These are phyloP conservation scores for Aureobasidium sp. DNA, from an alignment of 2,329 filamentous ascomycete genomes.

Conservation along the genomic window DNA sequence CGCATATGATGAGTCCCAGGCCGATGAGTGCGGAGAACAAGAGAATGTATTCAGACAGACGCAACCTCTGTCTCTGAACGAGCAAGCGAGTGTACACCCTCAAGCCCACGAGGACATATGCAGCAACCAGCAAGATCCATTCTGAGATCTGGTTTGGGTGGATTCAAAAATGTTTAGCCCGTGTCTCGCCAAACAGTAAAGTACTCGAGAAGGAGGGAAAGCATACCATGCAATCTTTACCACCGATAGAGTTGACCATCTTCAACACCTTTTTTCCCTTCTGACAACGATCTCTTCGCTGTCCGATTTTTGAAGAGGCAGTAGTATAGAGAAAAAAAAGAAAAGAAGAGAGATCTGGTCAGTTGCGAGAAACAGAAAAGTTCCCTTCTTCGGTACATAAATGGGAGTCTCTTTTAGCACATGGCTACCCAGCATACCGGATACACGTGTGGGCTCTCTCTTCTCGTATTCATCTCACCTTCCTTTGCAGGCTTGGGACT, in stretches of 20 bases:
- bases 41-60: constrained; percentile 28
- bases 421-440: not conserved
- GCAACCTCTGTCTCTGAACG: constrained; percentile 27
- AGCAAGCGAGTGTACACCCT: constrained; percentile 32
- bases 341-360: not conserved
- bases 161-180: too few relatives aligned
- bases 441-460: too few relatives aligned
- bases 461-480: too few relatives aligned
- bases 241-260: constrained; percentile 16
- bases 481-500: too few relatives aligned
- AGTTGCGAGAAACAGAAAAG: not conserved
- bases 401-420: too few relatives aligned
- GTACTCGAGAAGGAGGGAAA: not conserved
- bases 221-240: constrained; percentile 18
- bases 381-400: not conserved
- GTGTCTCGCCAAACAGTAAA: too few relatives aligned
- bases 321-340: too few relatives aligned
- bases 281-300: too few relatives aligned
- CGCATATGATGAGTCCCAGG: constrained; percentile 31
- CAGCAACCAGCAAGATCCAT: constrained; percentile 25
- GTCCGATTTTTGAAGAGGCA: too few relatives aligned
- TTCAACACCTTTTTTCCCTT: too few relatives aligned
- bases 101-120: constrained; percentile 27
- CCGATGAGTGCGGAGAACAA: constrained; percentile 28
- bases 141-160: not conserved